phyloP scores from a whole-genome alignment of 306 rosid species.

The Canavalia ensiformis region DNA sequence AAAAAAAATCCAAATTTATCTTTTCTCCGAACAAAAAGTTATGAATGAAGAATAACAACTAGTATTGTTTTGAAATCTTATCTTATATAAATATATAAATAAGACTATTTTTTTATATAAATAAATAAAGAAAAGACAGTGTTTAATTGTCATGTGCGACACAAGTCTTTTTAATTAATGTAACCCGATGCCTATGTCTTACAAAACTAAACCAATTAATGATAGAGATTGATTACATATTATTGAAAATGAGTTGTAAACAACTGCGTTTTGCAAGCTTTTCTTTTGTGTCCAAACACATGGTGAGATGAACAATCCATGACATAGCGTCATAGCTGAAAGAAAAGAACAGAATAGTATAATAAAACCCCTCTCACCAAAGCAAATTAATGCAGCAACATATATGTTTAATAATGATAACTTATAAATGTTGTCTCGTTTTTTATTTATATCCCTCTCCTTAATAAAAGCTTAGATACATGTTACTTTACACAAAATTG shows the following conservation, averaged over 20 bases:
- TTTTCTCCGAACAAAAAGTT: too few relatives aligned
- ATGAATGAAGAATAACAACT: too few relatives aligned
- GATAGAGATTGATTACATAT: not conserved
- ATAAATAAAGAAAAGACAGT: too few relatives aligned
- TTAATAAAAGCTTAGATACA: not conserved
- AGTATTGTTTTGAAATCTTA: too few relatives aligned
- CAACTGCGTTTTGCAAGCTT: not conserved
- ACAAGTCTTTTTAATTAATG: not conserved
- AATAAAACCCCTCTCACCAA: constrained; percentile 5
- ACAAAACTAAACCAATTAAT: not conserved
- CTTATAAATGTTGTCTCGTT: not conserved
- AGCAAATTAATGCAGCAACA: not conserved
- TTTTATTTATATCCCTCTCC: not conserved
- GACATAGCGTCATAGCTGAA: not conserved
- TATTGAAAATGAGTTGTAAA: constrained; percentile 17
- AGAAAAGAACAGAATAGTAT: not conserved
- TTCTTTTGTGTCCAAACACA: constrained; percentile 18
- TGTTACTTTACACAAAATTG: constrained; percentile 22
- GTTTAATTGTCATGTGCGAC: not conserved
- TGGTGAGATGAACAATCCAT: not conserved
- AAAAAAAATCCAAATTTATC: too few relatives aligned
- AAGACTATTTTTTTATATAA: too few relatives aligned
- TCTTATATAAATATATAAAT: too few relatives aligned
- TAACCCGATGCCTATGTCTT: not conserved
- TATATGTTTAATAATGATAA: constrained; percentile 21